Evolutionary conservation across 108 stramenopile genomes (phyloP).

Genomic region (Discostella stelligeroides): DNA sequence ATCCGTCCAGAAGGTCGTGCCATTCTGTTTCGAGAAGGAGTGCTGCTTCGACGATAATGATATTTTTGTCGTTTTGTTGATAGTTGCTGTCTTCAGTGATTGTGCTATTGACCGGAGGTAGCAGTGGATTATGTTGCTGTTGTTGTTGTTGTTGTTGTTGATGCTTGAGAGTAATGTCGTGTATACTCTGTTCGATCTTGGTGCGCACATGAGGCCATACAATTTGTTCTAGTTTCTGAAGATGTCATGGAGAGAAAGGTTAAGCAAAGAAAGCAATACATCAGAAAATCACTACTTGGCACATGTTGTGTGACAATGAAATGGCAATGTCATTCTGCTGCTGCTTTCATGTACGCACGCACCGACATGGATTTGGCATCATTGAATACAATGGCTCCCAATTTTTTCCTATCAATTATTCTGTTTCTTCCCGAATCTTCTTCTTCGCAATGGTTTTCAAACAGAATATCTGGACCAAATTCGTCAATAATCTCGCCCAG

Average conservation of each 20-base stretch:
- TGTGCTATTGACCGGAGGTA: too few species aligned
- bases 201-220: constrained; percentile 84
- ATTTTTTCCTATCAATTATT: constrained; percentile 62
- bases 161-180: constrained; percentile 32
- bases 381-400: constrained; percentile 80
- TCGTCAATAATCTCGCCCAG: constrained; percentile 55
- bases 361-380: constrained; percentile 66
- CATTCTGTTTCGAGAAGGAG: constrained; percentile 79
- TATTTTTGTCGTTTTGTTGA: constrained; percentile 19
- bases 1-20: constrained; percentile 76
- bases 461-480: constrained; percentile 66
- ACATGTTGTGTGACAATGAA: too few species aligned
- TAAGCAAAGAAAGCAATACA: neutral
- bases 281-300: too few species aligned
- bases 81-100: neutral
- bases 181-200: constrained; percentile 54
- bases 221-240: constrained; percentile 65
- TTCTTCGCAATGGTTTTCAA: constrained; percentile 25
- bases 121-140: too few species aligned
- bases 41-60: constrained; percentile 79
- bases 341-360: constrained; percentile 16
- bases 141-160: too few species aligned
- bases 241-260: neutral
- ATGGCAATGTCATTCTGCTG: too few species aligned
- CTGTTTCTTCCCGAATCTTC: constrained; percentile 40